Evolutionary conservation across 1,284 basidiomycete species (phyloP), one percentile per base, ranked within the genome.

Genomic region (Sutorius eximius): DNA sequence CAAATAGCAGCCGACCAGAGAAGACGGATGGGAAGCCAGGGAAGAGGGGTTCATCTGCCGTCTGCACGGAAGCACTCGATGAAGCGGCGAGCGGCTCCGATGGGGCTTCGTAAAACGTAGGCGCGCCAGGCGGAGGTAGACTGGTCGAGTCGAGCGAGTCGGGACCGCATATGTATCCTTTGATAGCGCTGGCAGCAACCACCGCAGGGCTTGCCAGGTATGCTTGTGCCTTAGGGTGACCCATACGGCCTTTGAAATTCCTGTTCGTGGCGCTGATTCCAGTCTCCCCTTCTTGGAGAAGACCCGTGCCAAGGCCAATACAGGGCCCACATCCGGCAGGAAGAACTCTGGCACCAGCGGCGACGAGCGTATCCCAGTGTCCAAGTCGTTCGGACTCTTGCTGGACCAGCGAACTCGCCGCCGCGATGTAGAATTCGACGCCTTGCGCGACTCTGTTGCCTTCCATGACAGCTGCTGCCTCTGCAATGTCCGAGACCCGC

Each of bases 211-310:
- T 95, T 5, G 95, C 95, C 29, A 99, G 84, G 74, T 99, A 99
- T 0, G 96, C 96, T 61, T 91, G 84, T 0, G 96, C 96, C 48
- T 95, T 92, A 0, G 97, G 96, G 63, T 89, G 86, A 2, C 96
- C 96, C 96, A 99, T 99, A 11, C 96, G 81, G 6, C 96, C 96
- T 77, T 99, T 99, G 77, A 98, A 99, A 70, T 99, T 99, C 70
- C 96, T 81, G 75, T 99, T 99, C 13, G 96, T 99, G 7, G 97
- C 96, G 63, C 92, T 95, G 70, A 99, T 99, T 1, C 96, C 96
- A 3, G 89, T 88, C 74, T 99, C 82, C 4, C 96, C 96, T 65
- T 98, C 95, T 70, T 98, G 87, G 24, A 99, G 77, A 51, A 99
- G 75, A 15, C 97, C 97, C 1, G 87, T 88, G 4, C 96, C 96